Evolutionary conservation across 371 early-diverging fungal genomes (phyloP), one percentile per base, ranked within the genome.

Genomic region (Mortierella sp.): DNA sequence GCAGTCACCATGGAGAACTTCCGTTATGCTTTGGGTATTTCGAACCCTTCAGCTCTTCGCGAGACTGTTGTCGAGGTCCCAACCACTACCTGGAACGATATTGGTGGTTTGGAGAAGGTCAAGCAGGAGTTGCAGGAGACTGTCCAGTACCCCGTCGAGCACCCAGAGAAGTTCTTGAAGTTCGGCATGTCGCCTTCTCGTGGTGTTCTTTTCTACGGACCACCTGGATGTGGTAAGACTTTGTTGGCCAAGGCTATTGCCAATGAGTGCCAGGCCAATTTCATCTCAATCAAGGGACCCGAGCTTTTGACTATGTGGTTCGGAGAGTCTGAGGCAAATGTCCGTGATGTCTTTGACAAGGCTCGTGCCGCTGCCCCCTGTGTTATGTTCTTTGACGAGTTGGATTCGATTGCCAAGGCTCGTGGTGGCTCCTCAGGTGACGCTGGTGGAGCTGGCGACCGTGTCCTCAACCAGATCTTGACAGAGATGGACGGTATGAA

Each of bases 401-500:
- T 99, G 85, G 99, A 99, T 90, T 97, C 99, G n/a, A 95, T 99
- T 81, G 99, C 99, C 75, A 99, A 97, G 91, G 94, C 98, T 21
- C 96, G 99, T 86, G 97, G 98, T 53, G 86, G 88, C 53, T 84
- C 86, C 28, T 84, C 81, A 15, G 96, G 96, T 47, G 98, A 99
- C 87, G 96, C 92, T 64, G 98, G 99, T 33, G 99, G 97, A 75
- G 96, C 98, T 50, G 99, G 99, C 61, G 99, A 99, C 78, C 97
- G 99, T 85, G 99, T 99, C 40, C 92, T 99, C 53, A 99, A 99
- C 90, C 99, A 99, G 89, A 94, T 99, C 74, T 89, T 99, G 77
- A 98, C 99, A 38, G 99, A 99, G 88, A 99, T 99, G 99, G 99
- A 99, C 84, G 99, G 99, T 84, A 99, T 99, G 99, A 98, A 98